These are phyloP conservation scores for Eucalyptus erythrocorys DNA, from an alignment of 345 rosid species.

Conservation along the genomic window DNA sequence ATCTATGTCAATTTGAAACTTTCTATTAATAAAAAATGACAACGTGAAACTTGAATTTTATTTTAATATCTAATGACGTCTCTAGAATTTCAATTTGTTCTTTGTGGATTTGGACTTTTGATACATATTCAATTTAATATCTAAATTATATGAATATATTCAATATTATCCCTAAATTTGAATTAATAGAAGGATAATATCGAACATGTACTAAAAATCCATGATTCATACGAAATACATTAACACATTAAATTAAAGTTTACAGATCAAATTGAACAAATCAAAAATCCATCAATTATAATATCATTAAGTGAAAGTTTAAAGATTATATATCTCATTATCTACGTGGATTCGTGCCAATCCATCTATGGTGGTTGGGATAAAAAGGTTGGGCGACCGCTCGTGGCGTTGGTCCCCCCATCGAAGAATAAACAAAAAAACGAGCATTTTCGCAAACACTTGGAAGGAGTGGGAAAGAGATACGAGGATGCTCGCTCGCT, in stretches of 20 bases:
- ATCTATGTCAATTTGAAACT: not conserved
- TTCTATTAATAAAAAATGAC: not conserved
- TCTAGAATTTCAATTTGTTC: too few relatives aligned
- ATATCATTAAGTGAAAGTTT: too few relatives aligned
- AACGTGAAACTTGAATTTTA: too few relatives aligned
- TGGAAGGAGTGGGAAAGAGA: not conserved
- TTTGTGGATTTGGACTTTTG: too few relatives aligned
- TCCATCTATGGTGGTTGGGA: not conserved
- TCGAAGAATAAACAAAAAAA: not conserved
- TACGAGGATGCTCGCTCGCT: not conserved
- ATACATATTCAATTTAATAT: too few relatives aligned
- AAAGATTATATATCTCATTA: too few relatives aligned
- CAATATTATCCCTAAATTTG: fast-evolving
- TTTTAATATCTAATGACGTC: fast-evolving
- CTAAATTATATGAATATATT: too few relatives aligned
- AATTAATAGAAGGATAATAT: fast-evolving
- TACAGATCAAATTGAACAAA: fast-evolving
- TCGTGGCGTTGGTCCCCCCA: not conserved
- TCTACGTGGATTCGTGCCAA: not conserved
- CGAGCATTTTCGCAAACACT: not conserved
- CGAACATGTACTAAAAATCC: fast-evolving
- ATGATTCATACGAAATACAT: fast-evolving
- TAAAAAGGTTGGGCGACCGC: not conserved
- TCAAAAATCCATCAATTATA: too few relatives aligned
- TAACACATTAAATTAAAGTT: too few relatives aligned